Conservation (phyloP, 495 filamentous ascomycete species). For the Echria macrotheca region DNA sequence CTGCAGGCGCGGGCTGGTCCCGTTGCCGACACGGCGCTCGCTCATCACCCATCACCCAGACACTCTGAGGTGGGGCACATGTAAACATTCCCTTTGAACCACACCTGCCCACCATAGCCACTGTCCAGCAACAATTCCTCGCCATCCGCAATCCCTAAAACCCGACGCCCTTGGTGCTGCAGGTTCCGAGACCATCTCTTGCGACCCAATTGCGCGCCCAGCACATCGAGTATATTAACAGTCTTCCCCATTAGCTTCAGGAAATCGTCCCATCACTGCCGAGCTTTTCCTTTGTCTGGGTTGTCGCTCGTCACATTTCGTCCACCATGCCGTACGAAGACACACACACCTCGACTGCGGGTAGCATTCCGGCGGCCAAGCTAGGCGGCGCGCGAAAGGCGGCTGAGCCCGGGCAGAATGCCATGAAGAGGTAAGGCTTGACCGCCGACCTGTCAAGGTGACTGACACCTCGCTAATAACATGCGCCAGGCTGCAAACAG, state of each 20-base stretch:
- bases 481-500: conserved; percentile 75
- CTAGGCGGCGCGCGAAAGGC: conserved; percentile 51
- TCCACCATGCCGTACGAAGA: conserved; percentile 64
- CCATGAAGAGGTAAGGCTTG: conserved; percentile 64
- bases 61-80: not conserved
- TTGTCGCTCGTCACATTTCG: too few relatives aligned
- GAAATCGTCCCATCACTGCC: conserved; percentile 11
- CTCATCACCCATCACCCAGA: too few relatives aligned
- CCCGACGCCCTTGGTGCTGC: conserved; percentile 13
- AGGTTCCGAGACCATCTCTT: conserved; percentile 14
- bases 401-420: conserved; percentile 61
- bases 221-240: conserved; percentile 20
- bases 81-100: too few relatives aligned
- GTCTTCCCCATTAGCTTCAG: conserved; percentile 6
- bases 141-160: too few relatives aligned
- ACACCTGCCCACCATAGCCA: not conserved
- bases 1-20: too few relatives aligned
- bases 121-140: conserved; percentile 9
- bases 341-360: conserved; percentile 64
- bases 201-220: not conserved
- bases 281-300: not conserved
- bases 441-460: not conserved
- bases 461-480: conserved; percentile 7
- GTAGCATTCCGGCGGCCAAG: conserved; percentile 51
- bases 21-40: too few relatives aligned